Conservation (phyloP, 2,329 filamentous ascomycete genomes). For the Rugonectria rugulosa region DNA sequence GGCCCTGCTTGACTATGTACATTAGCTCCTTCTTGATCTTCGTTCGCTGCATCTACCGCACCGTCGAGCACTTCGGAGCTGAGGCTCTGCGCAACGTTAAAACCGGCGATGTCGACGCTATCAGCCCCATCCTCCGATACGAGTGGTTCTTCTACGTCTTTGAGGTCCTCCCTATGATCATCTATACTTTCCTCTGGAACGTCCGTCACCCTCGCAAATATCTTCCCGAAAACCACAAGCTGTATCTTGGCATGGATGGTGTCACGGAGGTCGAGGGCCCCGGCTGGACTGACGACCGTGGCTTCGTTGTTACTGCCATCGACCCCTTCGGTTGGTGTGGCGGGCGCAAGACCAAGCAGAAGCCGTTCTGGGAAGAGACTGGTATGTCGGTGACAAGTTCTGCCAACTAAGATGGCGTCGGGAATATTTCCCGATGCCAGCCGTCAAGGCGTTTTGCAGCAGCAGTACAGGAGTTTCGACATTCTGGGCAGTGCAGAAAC, state of each 20-base stretch:
- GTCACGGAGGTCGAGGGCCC: constrained; percentile 54
- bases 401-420: neutral
- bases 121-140: constrained; percentile 57
- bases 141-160: constrained; percentile 67
- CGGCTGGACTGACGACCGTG: constrained; percentile 53
- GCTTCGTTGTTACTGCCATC: constrained; percentile 47
- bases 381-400: neutral
- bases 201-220: constrained; percentile 56
- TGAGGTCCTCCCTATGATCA: constrained; percentile 59
- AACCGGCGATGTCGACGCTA: constrained; percentile 40
- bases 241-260: constrained; percentile 58
- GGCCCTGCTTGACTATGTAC: constrained; percentile 56
- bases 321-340: constrained; percentile 48
- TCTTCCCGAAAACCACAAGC: constrained; percentile 54
- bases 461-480: neutral
- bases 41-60: constrained; percentile 62
- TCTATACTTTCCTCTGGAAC: constrained; percentile 58
- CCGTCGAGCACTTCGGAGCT: constrained; percentile 62
- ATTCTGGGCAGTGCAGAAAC: neutral
- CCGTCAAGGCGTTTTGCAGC: neutral
- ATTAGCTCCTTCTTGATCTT: constrained; percentile 55
- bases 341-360: constrained; percentile 37
- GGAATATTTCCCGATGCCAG: neutral
- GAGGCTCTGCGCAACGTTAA: constrained; percentile 46
- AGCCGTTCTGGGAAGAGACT: constrained; percentile 43